Base-by-base conservation (phyloP, 495 filamentous ascomycete genomes). In the Venustampulla echinocandica region DNA sequence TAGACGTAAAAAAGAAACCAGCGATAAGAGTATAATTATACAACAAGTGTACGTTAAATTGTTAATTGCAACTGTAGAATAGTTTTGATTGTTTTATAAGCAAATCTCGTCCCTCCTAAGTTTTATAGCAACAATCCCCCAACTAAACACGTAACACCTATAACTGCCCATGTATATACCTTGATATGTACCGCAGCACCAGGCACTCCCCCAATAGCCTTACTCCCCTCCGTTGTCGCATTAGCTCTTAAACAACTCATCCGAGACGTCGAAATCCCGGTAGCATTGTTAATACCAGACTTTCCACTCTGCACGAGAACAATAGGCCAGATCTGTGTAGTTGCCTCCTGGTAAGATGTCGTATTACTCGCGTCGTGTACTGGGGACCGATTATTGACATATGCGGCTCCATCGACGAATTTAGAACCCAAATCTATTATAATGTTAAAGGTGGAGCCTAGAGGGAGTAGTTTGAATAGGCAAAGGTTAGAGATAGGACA, bases 161-260 rank as follows among this genome's bases (percentile, higher is more conserved):
- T 15, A 15, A 46, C 2, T 2, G 21, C 38, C 39, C 19, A 35
- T 4, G 30, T 3, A 36, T 24, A n/a, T 3, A 27, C 13, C 1
- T 24, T 38, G 1, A 21, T 22, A 23, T 25, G 22, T 17, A 1
- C 18, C 32, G 24, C 38, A 36, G 20, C 41, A 25, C 47, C 47
- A 13, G 47, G 47, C n/a, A 50, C 40, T 38, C 32, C 14, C 1
- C 27, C 33, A 39, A 50, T 50, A 4, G 10, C 2, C 47, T 10
- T 6, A 37, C 40, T 44, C 22, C 47, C 47, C 7, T 5, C 7
- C 13, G 20, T 50, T 1, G 39, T 34, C 19, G 20, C 32, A 1
- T n/a, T 44, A 14, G 47, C 40, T 39, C 47, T 37, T 33, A 50
- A 30, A 30, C 40, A 50, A 2, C 21, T 28, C 32, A 38, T 19